Conservation (phyloP, 805 yeast genomes). For the Yarrowia yakushimensis region DNA sequence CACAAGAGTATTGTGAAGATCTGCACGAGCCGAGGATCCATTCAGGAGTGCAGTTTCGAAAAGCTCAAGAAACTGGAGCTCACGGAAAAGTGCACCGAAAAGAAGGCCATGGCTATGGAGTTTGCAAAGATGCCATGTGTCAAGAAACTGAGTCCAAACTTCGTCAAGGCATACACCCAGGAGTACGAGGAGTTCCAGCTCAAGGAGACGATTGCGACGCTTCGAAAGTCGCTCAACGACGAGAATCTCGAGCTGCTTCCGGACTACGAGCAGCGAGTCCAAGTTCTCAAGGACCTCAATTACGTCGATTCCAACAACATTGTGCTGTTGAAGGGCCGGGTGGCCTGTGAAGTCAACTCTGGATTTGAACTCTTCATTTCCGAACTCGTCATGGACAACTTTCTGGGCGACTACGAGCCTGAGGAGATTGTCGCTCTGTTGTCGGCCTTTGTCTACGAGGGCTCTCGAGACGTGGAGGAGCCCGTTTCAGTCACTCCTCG, state of each 20-base stretch:
- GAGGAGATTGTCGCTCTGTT: slow-evolving; percentile 95
- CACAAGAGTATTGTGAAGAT: neutral
- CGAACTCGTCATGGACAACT: slow-evolving; percentile 85
- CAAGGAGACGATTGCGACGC: slow-evolving; percentile 49
- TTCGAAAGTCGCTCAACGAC: slow-evolving; percentile 68
- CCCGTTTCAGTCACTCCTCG: slow-evolving; percentile 72
- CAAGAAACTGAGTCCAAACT: slow-evolving; percentile 39
- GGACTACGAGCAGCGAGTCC: slow-evolving; percentile 85
- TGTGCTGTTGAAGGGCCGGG: slow-evolving; percentile 80
- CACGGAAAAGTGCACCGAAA: slow-evolving; percentile 39
- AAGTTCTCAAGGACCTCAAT: slow-evolving; percentile 70
- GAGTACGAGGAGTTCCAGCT: slow-evolving; percentile 47
- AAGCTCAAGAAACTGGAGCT: slow-evolving; percentile 37
- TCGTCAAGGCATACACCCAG: slow-evolving; percentile 46
- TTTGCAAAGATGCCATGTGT: slow-evolving; percentile 1
- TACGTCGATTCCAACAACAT: slow-evolving; percentile 75
- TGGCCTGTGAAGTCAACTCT: slow-evolving; percentile 72
- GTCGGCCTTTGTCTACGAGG: slow-evolving; percentile 92
- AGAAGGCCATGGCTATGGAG: neutral
- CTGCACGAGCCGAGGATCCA: neutral
- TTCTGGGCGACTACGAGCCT: slow-evolving; percentile 87
- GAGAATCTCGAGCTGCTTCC: slow-evolving; percentile 88
- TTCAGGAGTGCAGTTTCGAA: neutral
- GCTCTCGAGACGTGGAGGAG: slow-evolving; percentile 64
- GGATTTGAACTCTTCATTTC: slow-evolving; percentile 91